Percentiles rank a stretch among this genome's conserved stretches.
Evolutionary conservation across 495 filamentous ascomycete species (phyloP).

Genomic region (Chaetomidium leptoderma): DNA sequence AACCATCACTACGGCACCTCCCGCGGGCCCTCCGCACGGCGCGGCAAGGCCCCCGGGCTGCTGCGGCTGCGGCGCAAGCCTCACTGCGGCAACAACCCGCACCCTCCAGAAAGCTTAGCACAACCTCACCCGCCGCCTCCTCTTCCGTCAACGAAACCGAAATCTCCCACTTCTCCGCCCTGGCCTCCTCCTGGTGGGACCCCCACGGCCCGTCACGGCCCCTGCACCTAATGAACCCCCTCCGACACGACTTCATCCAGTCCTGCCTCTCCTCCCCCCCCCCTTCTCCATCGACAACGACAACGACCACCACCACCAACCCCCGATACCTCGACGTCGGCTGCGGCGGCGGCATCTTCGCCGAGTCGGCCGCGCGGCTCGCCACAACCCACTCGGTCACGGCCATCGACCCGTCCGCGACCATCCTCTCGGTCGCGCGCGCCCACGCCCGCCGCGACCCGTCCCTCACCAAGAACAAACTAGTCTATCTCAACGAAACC

Average conservation of each 20-base stretch:
- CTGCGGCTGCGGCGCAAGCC: not conserved
- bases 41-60: not conserved
- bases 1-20: conserved; percentile 20
- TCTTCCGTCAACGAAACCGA: conserved; percentile 78
- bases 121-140: conserved; percentile 14
- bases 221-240: conserved; percentile 96
- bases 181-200: conserved; percentile 97
- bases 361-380: conserved; percentile 82
- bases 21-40: not conserved
- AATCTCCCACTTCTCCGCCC: conserved; percentile 87
- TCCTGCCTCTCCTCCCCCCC: conserved; percentile 54
- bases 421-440: conserved; percentile 74
- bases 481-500: conserved; percentile 65
- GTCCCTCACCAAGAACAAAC: conserved; percentile 50
- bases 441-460: conserved; percentile 67
- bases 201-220: conserved; percentile 86
- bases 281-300: conserved; percentile 1
- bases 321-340: conserved; percentile 85
- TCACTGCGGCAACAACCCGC: not conserved
- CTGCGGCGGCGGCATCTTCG: conserved; percentile 95
- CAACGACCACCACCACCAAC: conserved; percentile 7
- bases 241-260: conserved; percentile 87
- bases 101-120: conserved; percentile 5
- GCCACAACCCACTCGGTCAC: conserved; percentile 61
- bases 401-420: conserved; percentile 77